Percentiles rank a stretch among this genome's conserved stretches.
These are phyloP conservation scores for Neostapfia colusana DNA, from an alignment of 176 grass and related monocot genomes.

Conservation along the genomic window DNA sequence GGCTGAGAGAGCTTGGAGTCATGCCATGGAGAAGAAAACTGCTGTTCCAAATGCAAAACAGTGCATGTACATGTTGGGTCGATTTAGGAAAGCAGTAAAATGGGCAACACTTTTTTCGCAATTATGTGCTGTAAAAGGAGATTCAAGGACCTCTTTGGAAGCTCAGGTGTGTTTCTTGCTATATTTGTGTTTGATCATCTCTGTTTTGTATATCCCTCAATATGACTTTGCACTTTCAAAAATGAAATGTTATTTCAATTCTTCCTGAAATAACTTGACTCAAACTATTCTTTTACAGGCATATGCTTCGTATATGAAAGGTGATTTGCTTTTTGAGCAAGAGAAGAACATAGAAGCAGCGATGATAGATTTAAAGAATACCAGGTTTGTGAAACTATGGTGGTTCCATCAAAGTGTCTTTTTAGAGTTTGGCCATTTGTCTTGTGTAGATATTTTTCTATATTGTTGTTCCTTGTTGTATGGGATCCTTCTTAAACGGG, in stretches of 20 bases:
- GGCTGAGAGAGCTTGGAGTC: conserved; percentile 95
- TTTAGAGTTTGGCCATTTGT: neutral
- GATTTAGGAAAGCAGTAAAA: conserved; percentile 94
- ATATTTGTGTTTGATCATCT: conserved; percentile 17
- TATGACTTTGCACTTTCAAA: neutral
- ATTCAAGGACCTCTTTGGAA: conserved; percentile 94
- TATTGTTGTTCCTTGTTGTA: conserved; percentile 1
- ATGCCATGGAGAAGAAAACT: conserved; percentile 99
- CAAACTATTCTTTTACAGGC: conserved; percentile 47
- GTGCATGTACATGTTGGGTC: conserved; percentile 87
- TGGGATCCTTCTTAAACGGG: neutral
- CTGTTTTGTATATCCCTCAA: neutral
- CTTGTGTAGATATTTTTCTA: neutral
- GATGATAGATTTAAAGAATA: conserved; percentile 92
- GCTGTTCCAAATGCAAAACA: conserved; percentile 80
- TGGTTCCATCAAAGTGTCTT: neutral
- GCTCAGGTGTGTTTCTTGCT: conserved; percentile 60
- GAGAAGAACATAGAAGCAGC: conserved; percentile 90
- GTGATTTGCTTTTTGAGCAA: conserved; percentile 92
- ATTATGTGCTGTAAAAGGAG: conserved; percentile 88
- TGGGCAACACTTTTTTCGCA: conserved; percentile 85
- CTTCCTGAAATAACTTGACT: neutral
- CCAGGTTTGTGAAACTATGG: conserved; percentile 55
- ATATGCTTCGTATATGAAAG: conserved; percentile 98
- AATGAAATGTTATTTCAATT: neutral